A percentile compares a stretch with the other conserved stretches of the same genome.
phyloP scores from a whole-genome alignment of 306 rosid species.

The Gastrolobium bilobum region DNA sequence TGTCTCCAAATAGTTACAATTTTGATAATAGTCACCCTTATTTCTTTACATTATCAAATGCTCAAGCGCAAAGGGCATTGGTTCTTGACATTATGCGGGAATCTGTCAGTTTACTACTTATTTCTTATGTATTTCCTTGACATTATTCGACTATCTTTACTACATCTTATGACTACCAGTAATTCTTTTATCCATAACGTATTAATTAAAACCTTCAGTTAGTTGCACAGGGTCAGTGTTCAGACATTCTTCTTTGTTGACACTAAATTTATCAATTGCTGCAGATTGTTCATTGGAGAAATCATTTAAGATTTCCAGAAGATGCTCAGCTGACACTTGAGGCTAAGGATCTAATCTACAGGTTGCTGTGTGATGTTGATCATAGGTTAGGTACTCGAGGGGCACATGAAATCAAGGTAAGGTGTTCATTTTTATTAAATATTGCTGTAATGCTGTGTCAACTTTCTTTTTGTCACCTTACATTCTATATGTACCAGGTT shows the following conservation, averaged over 20 bases:
- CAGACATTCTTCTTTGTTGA: constrained; percentile 42
- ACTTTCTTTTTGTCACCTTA: constrained; percentile 28
- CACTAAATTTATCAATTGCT: constrained; percentile 50
- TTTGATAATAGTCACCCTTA: too few species aligned
- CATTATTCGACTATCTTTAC: constrained; percentile 22
- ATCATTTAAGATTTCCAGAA: constrained; percentile 89
- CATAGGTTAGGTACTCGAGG: constrained; percentile 92
- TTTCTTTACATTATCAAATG: too few species aligned
- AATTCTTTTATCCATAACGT: constrained; percentile 21
- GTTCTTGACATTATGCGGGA: neutral
- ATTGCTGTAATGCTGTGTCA: constrained; percentile 31
- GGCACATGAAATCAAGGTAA: constrained; percentile 85
- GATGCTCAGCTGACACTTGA: constrained; percentile 82
- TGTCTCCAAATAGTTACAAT: neutral
- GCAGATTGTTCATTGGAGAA: constrained; percentile 99
- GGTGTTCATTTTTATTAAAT: constrained; percentile 43
- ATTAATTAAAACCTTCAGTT: constrained; percentile 25
- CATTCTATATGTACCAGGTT: constrained; percentile 68
- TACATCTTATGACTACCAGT: constrained; percentile 25
- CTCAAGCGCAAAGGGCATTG: neutral
- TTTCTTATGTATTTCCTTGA: neutral
- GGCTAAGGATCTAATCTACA: constrained; percentile 94
- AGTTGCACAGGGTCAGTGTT: constrained; percentile 39
- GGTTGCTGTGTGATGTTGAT: constrained; percentile 94
- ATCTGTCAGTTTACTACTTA: neutral